These are phyloP conservation scores for Dryadomyces quercus-mongolicae DNA, from an alignment of 2,329 filamentous ascomycete genomes.

Conservation along the genomic window DNA sequence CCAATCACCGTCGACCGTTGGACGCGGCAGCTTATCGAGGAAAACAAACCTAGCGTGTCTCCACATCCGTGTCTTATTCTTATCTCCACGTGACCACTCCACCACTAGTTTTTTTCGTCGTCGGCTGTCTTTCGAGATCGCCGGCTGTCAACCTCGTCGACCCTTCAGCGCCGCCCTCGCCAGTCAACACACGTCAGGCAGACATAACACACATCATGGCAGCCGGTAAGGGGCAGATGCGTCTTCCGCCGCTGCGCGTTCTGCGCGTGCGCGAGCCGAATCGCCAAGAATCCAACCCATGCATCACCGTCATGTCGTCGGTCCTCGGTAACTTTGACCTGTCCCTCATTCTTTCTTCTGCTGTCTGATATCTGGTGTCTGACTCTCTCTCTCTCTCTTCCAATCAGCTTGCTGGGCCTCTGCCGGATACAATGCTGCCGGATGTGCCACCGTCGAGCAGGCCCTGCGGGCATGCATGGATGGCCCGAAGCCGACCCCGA, in stretches of 20 bases:
- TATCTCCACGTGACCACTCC: background rate
- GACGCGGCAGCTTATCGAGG: background rate
- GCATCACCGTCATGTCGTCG: slow-evolving; percentile 42
- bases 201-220: slow-evolving; percentile 23
- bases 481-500: slow-evolving; percentile 41
- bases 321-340: slow-evolving; percentile 32
- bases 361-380: background rate
- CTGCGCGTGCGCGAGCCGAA: slow-evolving; percentile 44
- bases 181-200: background rate
- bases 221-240: slow-evolving; percentile 36
- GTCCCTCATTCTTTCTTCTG: background rate
- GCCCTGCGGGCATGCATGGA: slow-evolving; percentile 68
- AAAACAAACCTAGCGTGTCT: background rate
- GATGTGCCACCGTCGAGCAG: slow-evolving; percentile 47
- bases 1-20: background rate
- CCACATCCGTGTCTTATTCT: background rate
- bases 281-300: slow-evolving; percentile 36
- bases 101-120: background rate
- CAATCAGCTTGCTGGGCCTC: slow-evolving; percentile 80
- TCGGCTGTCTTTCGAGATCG: background rate
- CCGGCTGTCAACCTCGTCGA: background rate
- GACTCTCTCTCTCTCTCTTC: background rate
- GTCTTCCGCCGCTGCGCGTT: slow-evolving; percentile 42
- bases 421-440: slow-evolving; percentile 52
- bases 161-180: too few species aligned